A percentile compares a stretch with the other conserved stretches of the same genome.
Conservation (phyloP, 2,329 filamentous ascomycete species). For the Dactylellina drechsleri region DNA sequence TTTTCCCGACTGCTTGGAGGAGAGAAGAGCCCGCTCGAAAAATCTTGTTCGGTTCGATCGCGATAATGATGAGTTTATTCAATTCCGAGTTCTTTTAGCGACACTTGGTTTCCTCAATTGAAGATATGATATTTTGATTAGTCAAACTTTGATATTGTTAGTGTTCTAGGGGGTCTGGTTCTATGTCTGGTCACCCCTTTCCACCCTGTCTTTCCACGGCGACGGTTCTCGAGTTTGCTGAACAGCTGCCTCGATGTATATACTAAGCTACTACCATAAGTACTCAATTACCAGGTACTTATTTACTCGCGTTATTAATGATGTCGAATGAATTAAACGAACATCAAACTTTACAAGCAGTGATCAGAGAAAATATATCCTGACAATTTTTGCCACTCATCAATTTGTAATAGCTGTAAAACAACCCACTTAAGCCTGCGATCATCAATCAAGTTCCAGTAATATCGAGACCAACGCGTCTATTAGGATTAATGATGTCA, state of each 20-base stretch:
- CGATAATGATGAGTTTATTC: background rate
- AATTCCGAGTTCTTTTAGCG: no score
- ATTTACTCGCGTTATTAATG: no score
- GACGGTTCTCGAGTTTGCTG: no score
- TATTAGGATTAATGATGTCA: background rate
- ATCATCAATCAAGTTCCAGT: background rate
- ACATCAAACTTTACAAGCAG: no score
- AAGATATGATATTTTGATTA: background rate
- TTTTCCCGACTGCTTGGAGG: conserved; percentile 37
- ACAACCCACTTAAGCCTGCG: background rate
- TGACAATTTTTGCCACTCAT: background rate
- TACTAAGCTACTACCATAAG: no score
- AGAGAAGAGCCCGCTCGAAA: conserved; percentile 23
- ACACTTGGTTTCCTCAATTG: background rate
- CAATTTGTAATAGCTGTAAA: background rate
- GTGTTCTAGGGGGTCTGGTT: background rate
- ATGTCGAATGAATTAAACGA: no score
- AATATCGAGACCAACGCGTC: conserved; percentile 45
- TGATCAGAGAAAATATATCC: background rate
- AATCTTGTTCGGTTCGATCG: background rate
- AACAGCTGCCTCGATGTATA: no score
- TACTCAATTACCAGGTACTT: no score
- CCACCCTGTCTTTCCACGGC: no score
- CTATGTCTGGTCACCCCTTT: background rate
- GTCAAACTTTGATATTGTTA: background rate